These are phyloP conservation scores for Moelleriella libera DNA, from an alignment of 2,329 filamentous ascomycete species.

Conservation along the genomic window DNA sequence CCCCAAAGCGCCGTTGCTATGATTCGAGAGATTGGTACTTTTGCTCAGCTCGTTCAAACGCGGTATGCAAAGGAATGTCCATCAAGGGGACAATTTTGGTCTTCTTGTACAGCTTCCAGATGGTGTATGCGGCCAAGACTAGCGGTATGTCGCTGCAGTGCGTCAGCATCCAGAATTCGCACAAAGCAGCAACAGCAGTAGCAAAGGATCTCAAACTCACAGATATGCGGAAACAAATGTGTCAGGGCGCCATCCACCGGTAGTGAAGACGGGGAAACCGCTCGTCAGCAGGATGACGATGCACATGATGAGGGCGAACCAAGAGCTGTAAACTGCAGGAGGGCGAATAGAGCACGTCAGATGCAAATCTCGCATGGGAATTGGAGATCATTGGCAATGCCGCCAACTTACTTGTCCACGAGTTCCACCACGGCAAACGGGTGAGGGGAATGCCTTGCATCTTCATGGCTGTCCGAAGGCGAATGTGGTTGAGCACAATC, in stretches of 20 bases:
- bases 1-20: constrained; percentile 1
- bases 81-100: constrained; percentile 38
- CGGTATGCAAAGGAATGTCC: constrained; percentile 36
- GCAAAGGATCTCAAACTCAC: constrained; percentile 22
- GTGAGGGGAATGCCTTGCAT: constrained; percentile 35
- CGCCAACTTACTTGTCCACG: constrained; percentile 39
- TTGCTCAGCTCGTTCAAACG: constrained; percentile 31
- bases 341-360: constrained; percentile 2
- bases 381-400: neutral
- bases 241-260: constrained; percentile 41
- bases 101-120: constrained; percentile 53
- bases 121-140: constrained; percentile 37
- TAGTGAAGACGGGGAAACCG: constrained; percentile 50
- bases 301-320: constrained; percentile 42
- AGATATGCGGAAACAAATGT: constrained; percentile 48
- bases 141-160: constrained; percentile 41
- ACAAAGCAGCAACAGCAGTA: neutral
- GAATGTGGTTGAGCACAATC: constrained; percentile 45
- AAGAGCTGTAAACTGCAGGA: constrained; percentile 42
- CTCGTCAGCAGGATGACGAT: constrained; percentile 54
- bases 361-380: neutral
- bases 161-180: constrained; percentile 6
- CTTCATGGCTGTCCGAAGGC: constrained; percentile 38
- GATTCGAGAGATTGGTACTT: constrained; percentile 4
- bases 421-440: constrained; percentile 47